Base-by-base conservation (phyloP, 805 yeast species). In the Zygosaccharomyces bailii region DNA sequence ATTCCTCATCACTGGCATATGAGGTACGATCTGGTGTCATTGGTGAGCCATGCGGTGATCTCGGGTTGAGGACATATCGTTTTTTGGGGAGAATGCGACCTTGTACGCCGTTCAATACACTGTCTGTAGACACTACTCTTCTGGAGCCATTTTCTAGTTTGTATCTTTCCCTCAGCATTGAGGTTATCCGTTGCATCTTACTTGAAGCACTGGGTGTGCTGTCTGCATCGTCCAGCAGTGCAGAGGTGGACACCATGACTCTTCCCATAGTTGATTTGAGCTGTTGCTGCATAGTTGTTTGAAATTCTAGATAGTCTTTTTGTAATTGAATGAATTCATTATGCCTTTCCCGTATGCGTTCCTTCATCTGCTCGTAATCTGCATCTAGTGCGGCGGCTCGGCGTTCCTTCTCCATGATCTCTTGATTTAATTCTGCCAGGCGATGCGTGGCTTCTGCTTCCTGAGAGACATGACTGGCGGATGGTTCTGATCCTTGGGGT, bases 321-420 rank as follows among this genome's bases (percentile, higher is more conserved):
- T 42, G 47, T 9, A 44, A 43, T 20, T 34, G 34, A 5, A 18
- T 23, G 18, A 39, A 44, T 13, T 32, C 38, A 3, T 14, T 29
- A 18, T 39, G 21, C 18, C 35, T 39, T 29, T 44, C 44, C 7
- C n/a, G 18, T n/a, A 33, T 24, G 20, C 37, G 30, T 23, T 34
- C 19, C 18, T 34, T 37, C 31, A 42, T 24, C 29, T 33, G 40
- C 9, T 14, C 25, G 13, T 34, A 34, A 14, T 34, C 37, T 10
- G 45, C 33, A 18, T 50, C 45, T 7, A 50, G 14, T 2, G 25
- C 41, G 4, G 44, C 41, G 19, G 48, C 34, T 31, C 39, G 44
- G 13, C 34, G 33, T 39, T 50, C 48, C 33, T 44, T 46, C 20
- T 23, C 42, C 24, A 43, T 27, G 21, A 44, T 34, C 34, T 30